These are phyloP conservation scores for Pugionium cornutum DNA, from an alignment of 345 rosid species.

Conservation along the genomic window DNA sequence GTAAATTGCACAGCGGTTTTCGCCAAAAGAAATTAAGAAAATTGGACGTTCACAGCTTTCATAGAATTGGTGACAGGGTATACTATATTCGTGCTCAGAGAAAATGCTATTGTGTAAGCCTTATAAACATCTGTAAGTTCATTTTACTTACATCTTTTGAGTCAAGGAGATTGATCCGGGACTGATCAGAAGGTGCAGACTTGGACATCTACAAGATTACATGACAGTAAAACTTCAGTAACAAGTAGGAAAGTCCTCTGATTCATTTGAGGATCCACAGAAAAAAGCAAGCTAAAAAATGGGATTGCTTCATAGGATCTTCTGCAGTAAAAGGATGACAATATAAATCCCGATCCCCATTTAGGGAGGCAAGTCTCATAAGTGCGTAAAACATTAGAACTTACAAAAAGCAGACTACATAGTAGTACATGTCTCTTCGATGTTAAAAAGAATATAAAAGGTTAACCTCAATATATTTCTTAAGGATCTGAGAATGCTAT, in stretches of 20 bases:
- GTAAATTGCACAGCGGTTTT: neutral
- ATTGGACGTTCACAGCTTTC: neutral
- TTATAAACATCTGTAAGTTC: constrained; percentile 15
- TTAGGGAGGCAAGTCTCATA: neutral
- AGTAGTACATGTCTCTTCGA: neutral
- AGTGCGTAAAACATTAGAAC: constrained; percentile 8
- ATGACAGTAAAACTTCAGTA: constrained; percentile 14
- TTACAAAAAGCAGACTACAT: constrained; percentile 14
- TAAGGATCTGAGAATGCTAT: neutral
- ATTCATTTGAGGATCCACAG: neutral
- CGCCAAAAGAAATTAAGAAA: neutral
- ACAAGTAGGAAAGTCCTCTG: neutral
- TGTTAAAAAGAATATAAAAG: neutral
- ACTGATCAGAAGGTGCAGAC: constrained; percentile 91
- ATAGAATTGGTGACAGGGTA: neutral
- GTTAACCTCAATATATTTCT: constrained; percentile 2
- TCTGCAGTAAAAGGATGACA: neutral
- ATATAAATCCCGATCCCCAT: neutral
- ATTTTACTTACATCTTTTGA: constrained; percentile 75
- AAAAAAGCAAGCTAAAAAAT: neutral
- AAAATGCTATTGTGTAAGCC: neutral
- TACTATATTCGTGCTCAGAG: constrained; percentile 4
- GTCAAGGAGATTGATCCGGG: constrained; percentile 94
- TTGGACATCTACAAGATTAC: constrained; percentile 80
- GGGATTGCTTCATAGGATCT: neutral